phyloP scores from a whole-genome alignment of 345 rosid genomes.

The Lumnitzera racemosa region DNA sequence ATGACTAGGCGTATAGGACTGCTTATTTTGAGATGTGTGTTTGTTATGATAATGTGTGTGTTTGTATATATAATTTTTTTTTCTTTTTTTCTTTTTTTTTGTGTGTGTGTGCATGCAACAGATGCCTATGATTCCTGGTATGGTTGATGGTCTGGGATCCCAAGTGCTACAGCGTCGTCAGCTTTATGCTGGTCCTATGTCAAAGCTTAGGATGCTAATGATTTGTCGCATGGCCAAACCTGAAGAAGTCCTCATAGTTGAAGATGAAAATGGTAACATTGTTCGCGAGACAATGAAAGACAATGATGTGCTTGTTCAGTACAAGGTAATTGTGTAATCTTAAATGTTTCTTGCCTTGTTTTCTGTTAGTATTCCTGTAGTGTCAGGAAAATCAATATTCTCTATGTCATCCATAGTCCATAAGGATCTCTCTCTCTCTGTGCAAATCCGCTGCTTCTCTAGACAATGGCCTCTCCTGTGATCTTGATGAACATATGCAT shows the following conservation, averaged over 20 bases:
- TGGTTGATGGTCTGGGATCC: slow-evolving; percentile 83
- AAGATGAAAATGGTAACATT: slow-evolving; percentile 99
- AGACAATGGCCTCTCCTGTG: too few relatives aligned
- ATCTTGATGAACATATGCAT: too few relatives aligned
- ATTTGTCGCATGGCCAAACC: slow-evolving; percentile 99
- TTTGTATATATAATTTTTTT: too few relatives aligned
- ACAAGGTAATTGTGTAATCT: slow-evolving; percentile 47
- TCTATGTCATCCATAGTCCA: too few relatives aligned
- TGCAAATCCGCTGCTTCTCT: too few relatives aligned
- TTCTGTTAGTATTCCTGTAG: too few relatives aligned
- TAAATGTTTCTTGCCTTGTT: neutral
- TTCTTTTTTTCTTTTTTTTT: slow-evolving; percentile 11
- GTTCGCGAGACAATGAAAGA: slow-evolving; percentile 99
- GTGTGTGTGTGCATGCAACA: slow-evolving; percentile 25
- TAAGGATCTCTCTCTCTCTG: too few relatives aligned
- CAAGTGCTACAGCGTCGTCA: slow-evolving; percentile 81
- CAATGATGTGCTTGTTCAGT: slow-evolving; percentile 98
- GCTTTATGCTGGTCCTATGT: slow-evolving; percentile 80
- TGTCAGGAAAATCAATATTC: too few relatives aligned
- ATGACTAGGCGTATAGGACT: slow-evolving; percentile 6
- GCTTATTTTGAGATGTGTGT: slow-evolving; percentile 3
- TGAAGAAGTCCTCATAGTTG: slow-evolving; percentile 96
- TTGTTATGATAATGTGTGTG: too few relatives aligned
- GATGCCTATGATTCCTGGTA: slow-evolving; percentile 66
- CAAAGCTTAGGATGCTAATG: slow-evolving; percentile 90